Conservation (phyloP, 2,329 filamentous ascomycete species). For the Aspergillus felis region DNA sequence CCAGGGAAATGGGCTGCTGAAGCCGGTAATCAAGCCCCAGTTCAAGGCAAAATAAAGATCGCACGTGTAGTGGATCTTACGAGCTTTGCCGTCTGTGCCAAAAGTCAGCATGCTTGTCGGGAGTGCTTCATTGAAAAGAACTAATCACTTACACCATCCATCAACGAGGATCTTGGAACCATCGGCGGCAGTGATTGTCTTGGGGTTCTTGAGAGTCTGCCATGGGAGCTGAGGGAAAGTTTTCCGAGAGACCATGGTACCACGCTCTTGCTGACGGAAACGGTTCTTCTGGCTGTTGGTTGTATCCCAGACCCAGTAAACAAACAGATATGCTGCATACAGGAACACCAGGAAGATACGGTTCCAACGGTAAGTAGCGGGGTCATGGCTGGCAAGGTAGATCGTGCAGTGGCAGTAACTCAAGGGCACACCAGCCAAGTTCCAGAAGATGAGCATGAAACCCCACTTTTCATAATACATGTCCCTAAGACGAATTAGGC, state of each 20-base stretch:
- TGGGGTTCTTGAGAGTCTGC: slow-evolving; percentile 76
- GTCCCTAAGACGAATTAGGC: slow-evolving; percentile 52
- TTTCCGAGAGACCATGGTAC: slow-evolving; percentile 64
- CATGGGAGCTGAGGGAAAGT: slow-evolving; percentile 90
- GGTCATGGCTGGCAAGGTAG: slow-evolving; percentile 79
- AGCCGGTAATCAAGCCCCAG: slow-evolving; percentile 80
- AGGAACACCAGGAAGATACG: slow-evolving; percentile 61
- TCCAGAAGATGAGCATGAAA: slow-evolving; percentile 98
- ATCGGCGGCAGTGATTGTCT: slow-evolving; percentile 67
- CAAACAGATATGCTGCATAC: slow-evolving; percentile 69
- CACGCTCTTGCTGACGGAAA: slow-evolving; percentile 76
- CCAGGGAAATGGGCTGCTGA: slow-evolving; percentile 79
- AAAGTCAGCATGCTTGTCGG: slow-evolving; percentile 14
- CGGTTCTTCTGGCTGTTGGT: slow-evolving; percentile 92
- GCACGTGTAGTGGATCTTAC: slow-evolving; percentile 78
- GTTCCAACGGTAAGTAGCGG: slow-evolving; percentile 73
- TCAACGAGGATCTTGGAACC: slow-evolving; percentile 77
- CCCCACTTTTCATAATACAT: slow-evolving; percentile 98
- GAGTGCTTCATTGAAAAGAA: background rate
- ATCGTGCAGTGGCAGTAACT: slow-evolving; percentile 93
- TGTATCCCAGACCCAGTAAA: slow-evolving; percentile 91
- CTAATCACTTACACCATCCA: slow-evolving; percentile 66
- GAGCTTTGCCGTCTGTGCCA: slow-evolving; percentile 59
- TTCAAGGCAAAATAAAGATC: slow-evolving; percentile 72
- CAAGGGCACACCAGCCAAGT: slow-evolving; percentile 83